Base-by-base conservation (phyloP, 441 rosid genomes). In the Brassica hybrid region DNA sequence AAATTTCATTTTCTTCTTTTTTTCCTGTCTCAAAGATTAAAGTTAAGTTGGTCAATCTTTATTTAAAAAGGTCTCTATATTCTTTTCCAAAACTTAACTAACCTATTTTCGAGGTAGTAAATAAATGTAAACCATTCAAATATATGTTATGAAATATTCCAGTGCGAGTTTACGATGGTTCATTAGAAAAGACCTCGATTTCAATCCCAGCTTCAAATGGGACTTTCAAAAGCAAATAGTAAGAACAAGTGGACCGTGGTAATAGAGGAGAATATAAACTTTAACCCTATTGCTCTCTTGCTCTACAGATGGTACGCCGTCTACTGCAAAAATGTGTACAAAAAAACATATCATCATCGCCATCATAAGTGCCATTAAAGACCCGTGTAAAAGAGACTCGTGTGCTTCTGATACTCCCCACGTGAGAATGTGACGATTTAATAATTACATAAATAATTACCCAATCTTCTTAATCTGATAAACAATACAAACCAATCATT, bases 401-500 rank as follows among this genome's bases (percentile, higher is more conserved):
- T 66, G 81, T 72, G 81, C 63, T 65, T 72, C 77, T 78, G 81
- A 70, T 56, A 75, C 58, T 77, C 81, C 80, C 30, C 81, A 77
- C 81, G 81, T 77, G 81, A 71, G 72, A 71, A 56, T 77, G 60
- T 77, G 71, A 77, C 73, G 32, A 65, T 36, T 57, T 27, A 23
- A 54, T 69, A 52, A 12, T 63, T 14, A 56, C 60, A 19, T 12
- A 1, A 1, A 5, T 71, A 71, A 71, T 77, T 65, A 58, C 67
- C 59, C 72, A 77, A 71, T 77, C 76, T 70, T 64, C 17, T 57
- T 59, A 38, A 76, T 61, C 65, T 10, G 25, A 32, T 69, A 52
- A 61, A 36, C 13, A 17, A 38, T 18, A 7, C 25, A 17, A 57
- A 58, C 68, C 80, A 71, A 71, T 65, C 67, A 77, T 65, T 71